Percentiles rank a stretch among this genome's conserved stretches.
Conservation (phyloP, 176 grass and related monocot genomes). For the Musa itinerans region DNA sequence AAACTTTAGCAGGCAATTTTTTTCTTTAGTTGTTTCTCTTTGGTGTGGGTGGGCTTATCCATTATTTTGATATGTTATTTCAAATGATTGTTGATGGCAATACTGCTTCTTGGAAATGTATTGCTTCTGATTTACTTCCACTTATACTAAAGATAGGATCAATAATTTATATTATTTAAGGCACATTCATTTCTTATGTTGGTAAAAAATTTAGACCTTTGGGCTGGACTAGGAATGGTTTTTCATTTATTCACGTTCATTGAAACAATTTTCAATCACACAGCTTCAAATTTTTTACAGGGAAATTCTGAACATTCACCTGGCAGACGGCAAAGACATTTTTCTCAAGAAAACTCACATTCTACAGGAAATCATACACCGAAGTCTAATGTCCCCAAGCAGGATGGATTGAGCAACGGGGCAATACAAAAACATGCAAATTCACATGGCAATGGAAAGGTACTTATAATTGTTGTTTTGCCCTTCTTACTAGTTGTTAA, state of each 20-base stretch:
- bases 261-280: not conserved
- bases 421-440: slow-evolving; percentile 31
- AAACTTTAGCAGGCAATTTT: not conserved
- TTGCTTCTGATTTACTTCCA: not conserved
- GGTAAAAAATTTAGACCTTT: not conserved
- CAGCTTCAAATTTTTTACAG: slow-evolving; percentile 22
- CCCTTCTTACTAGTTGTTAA: not conserved
- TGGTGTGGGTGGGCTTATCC: not conserved
- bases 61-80: not conserved
- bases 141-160: not conserved
- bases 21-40: not conserved
- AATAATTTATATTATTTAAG: not conserved
- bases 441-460: slow-evolving; percentile 26
- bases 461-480: not conserved
- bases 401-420: slow-evolving; percentile 44
- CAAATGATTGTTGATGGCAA: not conserved
- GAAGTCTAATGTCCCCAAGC: slow-evolving; percentile 22
- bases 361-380: slow-evolving; percentile 18
- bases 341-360: slow-evolving; percentile 44
- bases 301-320: slow-evolving; percentile 37
- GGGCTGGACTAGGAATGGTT: no score
- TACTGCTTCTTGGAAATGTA: not conserved
- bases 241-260: no score
- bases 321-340: slow-evolving; percentile 33
- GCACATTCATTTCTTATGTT: not conserved